phyloP scores from a whole-genome alignment of 2,329 filamentous ascomycete species.

The Sclerotinia trifoliorum region DNA sequence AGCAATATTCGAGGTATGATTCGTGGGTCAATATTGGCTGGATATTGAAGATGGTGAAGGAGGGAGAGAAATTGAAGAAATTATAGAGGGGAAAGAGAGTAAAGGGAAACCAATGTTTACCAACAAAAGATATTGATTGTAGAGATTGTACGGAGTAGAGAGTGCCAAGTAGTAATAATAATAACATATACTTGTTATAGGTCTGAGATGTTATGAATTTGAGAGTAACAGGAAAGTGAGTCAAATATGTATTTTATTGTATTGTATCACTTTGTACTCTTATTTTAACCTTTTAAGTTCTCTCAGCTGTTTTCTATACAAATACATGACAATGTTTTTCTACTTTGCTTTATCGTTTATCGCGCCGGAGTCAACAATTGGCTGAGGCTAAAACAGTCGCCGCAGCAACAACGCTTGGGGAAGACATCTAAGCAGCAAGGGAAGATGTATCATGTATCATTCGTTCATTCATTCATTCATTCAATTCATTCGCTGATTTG shows the following conservation, averaged over 20 bases:
- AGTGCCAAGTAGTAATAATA: neutral
- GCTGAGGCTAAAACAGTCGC: conserved; percentile 12
- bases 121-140: conserved; percentile 6
- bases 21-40: conserved; percentile 12
- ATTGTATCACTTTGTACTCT: neutral
- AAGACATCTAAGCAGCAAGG: neutral
- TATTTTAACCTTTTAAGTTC: neutral
- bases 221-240: conserved; percentile 7
- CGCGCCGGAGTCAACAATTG: conserved; percentile 16
- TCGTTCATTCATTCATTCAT: neutral
- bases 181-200: conserved; percentile 16
- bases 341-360: conserved; percentile 2
- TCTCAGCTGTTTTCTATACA: neutral
- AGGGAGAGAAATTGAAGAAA: neutral
- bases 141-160: neutral
- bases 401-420: conserved; percentile 13
- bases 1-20: neutral
- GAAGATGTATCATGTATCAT: neutral
- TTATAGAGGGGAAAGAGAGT: neutral
- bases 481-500: too few species aligned
- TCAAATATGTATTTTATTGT: neutral
- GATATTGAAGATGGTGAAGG: neutral
- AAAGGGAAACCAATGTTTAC: conserved; percentile 4
- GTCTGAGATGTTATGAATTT: neutral
- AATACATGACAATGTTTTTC: neutral